Percentiles rank a stretch among this genome's conserved stretches.
Conservation (phyloP, 2,329 filamentous ascomycete species). For the Exophiala viscosa region DNA sequence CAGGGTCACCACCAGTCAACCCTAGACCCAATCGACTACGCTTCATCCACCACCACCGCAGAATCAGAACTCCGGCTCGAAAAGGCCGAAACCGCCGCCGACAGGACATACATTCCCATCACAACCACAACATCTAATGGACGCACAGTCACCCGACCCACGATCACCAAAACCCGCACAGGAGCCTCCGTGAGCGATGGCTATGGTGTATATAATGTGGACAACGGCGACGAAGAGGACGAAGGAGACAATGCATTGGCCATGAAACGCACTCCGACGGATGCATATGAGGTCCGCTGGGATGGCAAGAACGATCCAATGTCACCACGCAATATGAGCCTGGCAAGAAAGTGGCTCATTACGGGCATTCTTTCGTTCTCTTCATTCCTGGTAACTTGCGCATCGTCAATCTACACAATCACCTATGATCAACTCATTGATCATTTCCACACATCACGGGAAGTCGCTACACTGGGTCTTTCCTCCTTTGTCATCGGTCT, state of each 20-base stretch:
- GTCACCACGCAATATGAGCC: constrained; percentile 67
- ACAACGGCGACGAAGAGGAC: constrained; percentile 50
- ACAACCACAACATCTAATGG: background rate
- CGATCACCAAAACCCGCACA: constrained; percentile 1
- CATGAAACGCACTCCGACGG: background rate
- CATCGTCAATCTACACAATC: constrained; percentile 78
- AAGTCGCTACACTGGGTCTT: constrained; percentile 48
- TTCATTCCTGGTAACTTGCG: constrained; percentile 77
- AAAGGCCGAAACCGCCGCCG: constrained; percentile 11
- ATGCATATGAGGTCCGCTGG: constrained; percentile 61
- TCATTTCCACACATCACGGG: constrained; percentile 45
- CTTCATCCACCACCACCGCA: background rate
- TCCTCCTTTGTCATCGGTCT: constrained; percentile 51
- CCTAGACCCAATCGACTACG: background rate
- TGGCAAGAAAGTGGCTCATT: constrained; percentile 69
- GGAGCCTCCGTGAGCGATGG: constrained; percentile 8
- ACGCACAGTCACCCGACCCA: background rate
- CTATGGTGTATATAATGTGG: constrained; percentile 6
- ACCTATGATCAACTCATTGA: constrained; percentile 69
- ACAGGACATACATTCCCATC: background rate
- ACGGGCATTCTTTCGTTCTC: constrained; percentile 68
- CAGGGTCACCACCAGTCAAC: background rate
- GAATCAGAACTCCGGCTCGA: constrained; percentile 5
- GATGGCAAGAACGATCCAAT: constrained; percentile 68
- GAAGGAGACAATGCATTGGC: background rate